Base-by-base conservation (phyloP, 73 alveolate genomes). In the Tetrahymena thermophila region DNA sequence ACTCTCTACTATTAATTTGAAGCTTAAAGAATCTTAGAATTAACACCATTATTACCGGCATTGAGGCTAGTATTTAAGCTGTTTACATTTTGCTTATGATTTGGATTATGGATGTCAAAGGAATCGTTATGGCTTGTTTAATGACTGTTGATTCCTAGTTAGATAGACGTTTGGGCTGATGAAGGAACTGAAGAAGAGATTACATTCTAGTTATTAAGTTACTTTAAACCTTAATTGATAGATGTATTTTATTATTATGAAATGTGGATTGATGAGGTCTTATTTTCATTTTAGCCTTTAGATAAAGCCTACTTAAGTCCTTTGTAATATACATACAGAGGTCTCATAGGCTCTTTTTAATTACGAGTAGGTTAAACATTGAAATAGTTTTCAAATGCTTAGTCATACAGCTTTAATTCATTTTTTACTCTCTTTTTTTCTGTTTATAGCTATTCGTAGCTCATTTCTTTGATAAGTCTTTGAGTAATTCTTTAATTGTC, bases 311-410 rank as follows among this genome's bases (percentile, higher is more conserved):
- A 94, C 93, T 98, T 97, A 37, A 98, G 95, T n/a, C 97, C 96
- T 95, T 98, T 97, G 94, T 98, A 98, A 96, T 98, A 98, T 96
- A 98, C 96, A 94, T 98, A 98, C 35, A 98, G 96, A 5, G 98
- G 98, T 94, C 99, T 85, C 99, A 98, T 98, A 15, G 99, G 99
- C 93, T 98, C 99, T 95, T 98, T 98, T 50, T 98, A 99, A 25
- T 95, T 93, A 42, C 99, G 84, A 11, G 43, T 56, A 34, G 99
- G 99, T 23, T 94, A 71, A 34, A 98, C 83, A 35, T 71, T 44
- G 94, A 98, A 98, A 19, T 56, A 85, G 2, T 58, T 17, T 58
- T 94, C 85, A 96, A 98, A 98, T 13, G 94, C 96, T 38, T 95
- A 58, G 95, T 98, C 99, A 96, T 98, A 98, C 50, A 43, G 35